Base-by-base conservation (phyloP, 176 grass and related monocot genomes). In the Aechmea fasciata region DNA sequence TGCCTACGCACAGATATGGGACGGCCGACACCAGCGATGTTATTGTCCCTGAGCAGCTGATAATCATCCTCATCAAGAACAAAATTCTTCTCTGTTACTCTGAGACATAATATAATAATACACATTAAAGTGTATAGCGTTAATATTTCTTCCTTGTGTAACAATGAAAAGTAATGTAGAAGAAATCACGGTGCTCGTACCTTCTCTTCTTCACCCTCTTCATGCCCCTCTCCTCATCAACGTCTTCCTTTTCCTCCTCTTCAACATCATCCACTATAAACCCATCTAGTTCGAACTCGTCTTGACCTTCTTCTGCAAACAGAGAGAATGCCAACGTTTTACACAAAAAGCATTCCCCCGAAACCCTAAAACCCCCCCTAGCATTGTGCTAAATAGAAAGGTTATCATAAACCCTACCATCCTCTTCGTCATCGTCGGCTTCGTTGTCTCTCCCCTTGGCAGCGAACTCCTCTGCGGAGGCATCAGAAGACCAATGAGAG, bases 31-130 rank as follows among this genome's bases (percentile, higher is more conserved):
- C 92, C 92, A 64, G 82, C 83, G 64, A 87, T 92, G 70, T 97
- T 97, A 74, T 93, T 93, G 67, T 94, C 95, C 79, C 90, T 79
- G 64, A 99, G 87, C 84, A 99, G 80, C 80, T 90, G 77, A 49
- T 99, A 99, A 72, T 99, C 95, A 86, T 99, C 95, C 51, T 99
- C 95, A 78, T 99, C 95, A 53, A 99, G 95, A 66, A 63, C 81
- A 52, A 84, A 99, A 10, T 84, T 88, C 47, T 75, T 85, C 59
- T 86, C 95, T 24, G 82, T 85, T 70, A 88, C 90, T 73, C 90
- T 99, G 80, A 67, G 28, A n/a, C 15, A 19, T 61, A 61, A 61
- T 61, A 15, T 61, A 15, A 15, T 61, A 15, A 61, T 19, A 61
- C 55, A 19, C 0, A 61, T 18, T 61, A 61, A 61, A 61, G 15